Evolutionary conservation across 257 asterid genomes (phyloP).

Genomic region (Mitragyna speciosa): DNA sequence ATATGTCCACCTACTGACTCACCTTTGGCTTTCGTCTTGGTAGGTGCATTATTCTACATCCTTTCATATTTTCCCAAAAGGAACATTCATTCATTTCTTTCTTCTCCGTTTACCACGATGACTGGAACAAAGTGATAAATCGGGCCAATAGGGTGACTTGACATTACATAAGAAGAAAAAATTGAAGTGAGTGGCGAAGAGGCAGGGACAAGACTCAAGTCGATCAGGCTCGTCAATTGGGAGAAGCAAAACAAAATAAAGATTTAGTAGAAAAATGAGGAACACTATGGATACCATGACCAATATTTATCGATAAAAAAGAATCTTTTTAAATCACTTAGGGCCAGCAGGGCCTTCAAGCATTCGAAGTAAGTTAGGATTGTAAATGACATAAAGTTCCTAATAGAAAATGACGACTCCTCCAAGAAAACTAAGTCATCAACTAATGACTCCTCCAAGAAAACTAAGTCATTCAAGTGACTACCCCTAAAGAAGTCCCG

Average conservation of each 20-base stretch:
- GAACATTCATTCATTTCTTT: neutral
- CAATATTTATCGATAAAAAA: neutral
- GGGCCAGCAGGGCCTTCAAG: neutral
- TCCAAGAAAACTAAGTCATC: neutral
- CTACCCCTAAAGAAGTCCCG: neutral
- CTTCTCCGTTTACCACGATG: neutral
- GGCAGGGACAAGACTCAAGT: neutral
- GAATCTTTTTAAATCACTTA: neutral
- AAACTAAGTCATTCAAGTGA: constrained; percentile 7
- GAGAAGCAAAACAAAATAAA: constrained; percentile 1
- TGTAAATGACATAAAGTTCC: neutral
- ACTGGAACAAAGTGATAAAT: neutral
- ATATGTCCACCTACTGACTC: neutral
- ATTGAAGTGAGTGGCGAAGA: neutral
- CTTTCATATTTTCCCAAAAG: neutral
- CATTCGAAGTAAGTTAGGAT: neutral
- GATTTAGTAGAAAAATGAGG: neutral
- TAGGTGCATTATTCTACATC: neutral
- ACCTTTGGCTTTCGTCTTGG: neutral
- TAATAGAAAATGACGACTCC: neutral
- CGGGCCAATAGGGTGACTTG: too few species aligned
- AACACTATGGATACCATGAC: neutral
- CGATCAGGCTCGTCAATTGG: neutral
- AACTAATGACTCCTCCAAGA: too few species aligned
- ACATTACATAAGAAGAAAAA: neutral